Evolutionary conservation across 73 alveolate genomes (phyloP), one percentile per base, ranked within the genome.

Genomic region (Tetrahymena borealis): DNA sequence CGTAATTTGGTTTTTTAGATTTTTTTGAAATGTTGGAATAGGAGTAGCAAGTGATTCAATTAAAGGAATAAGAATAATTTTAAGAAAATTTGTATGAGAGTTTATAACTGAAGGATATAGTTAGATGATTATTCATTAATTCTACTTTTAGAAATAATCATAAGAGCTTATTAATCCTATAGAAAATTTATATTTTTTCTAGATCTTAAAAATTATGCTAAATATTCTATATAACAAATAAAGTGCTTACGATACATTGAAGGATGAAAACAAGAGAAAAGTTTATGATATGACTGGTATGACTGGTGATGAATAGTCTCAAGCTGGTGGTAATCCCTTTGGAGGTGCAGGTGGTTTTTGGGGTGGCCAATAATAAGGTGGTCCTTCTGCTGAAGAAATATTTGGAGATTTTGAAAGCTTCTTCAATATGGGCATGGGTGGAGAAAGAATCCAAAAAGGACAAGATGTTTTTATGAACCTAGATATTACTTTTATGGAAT

Each of bases 191-290:
- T n/a, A n/a, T n/a, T n/a, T n/a, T n/a, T n/a, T n/a, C n/a, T n/a
- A n/a, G n/a, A n/a, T n/a, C n/a, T n/a, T n/a, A n/a, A n/a, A n/a
- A n/a, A n/a, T n/a, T n/a, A n/a, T n/a, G n/a, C n/a, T n/a, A n/a
- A n/a, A n/a, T n/a, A n/a, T 36, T 35, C 77, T 36, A 28, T 15
- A 36, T 38, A 20, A 32, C 10, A 13, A 91, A 36, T 32, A 31
- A 91, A 95, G 97, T 38, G 99, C 99, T 4, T 98, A 98, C 79
- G 99, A 97, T 90, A 97, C 99, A 32, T 39, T 97, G 20, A 94
- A 98, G 28, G 98, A 97, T 90, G 96, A 94, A 20, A 42, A 78
- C 20, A 97, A 97, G 91, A 91, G 98, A 78, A 94, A 91, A 91
- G 94, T 95, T 10, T 97, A 97, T 94, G 99, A 97, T 78, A 85